Base-by-base conservation (phyloP, 768 basidiomycete genomes). In the Kwoniella pini region DNA sequence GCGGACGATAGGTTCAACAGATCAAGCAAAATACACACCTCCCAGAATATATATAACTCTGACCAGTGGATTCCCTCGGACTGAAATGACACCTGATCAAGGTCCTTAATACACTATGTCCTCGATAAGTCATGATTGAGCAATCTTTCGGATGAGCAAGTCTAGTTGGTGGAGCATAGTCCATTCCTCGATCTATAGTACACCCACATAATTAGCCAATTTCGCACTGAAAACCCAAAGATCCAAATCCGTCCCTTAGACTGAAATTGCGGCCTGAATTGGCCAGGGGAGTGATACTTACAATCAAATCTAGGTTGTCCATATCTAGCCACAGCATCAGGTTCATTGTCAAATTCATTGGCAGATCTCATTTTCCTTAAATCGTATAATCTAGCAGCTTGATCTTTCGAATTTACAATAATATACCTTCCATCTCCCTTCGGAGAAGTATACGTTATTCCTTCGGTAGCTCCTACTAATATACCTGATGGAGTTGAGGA, bases 41-140 rank as follows among this genome's bases (percentile, higher is more conserved):
- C 24, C 95, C 95, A 21, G 92, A 94, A 78, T 97, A 98, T 42
- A 99, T 84, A 79, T 98, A 99, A 68, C 89, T 89, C 59, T 85
- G 83, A 9, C 93, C 92, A 6, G 96, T 99, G 4, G 91, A 92
- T 76, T 92, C 89, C 4, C 82, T 82, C 21, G 96, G 96, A 68
- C 91, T 94, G 80, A 98, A 99, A 80, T 97, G 88, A 75, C 94
- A 97, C 56, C 96, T 84, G 68, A 99, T 96, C 57, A 99, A 84
- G 0, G 96, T 99, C 42, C 88, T 84, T 42, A 95, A 79, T 22
- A 98, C 91, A 11, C 85, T 82, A 74, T 98, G 96, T 1, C 96
- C 96, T 42, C 90, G 84, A 77, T 91, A 99, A 1, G 90, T 88
- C 94, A 95, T 95, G 31, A 98, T 87, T 68, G 90, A 93, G 74